phyloP scores from a whole-genome alignment of 805 yeast species.

The Millerozyma miso region DNA sequence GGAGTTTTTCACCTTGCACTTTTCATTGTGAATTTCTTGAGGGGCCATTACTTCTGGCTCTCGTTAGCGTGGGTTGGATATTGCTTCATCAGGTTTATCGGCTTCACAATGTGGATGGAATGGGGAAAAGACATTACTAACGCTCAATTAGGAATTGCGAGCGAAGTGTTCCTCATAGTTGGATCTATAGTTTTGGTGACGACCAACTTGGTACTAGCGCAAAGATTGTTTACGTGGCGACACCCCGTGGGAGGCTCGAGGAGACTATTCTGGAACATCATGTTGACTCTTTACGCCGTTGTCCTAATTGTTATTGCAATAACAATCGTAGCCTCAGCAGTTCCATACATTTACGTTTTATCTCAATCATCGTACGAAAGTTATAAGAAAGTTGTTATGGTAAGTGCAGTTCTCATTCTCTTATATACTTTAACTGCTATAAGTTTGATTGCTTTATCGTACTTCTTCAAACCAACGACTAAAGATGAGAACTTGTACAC shows the following conservation, averaged over 20 bases:
- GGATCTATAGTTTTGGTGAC: slow-evolving; percentile 58
- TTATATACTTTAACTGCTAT: slow-evolving; percentile 53
- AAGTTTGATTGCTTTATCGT: slow-evolving; percentile 47
- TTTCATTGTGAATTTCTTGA: slow-evolving; percentile 42
- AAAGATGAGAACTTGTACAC: slow-evolving; percentile 49
- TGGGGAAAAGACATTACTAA: slow-evolving; percentile 55
- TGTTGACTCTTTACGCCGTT: slow-evolving; percentile 48
- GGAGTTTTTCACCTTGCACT: slow-evolving; percentile 43
- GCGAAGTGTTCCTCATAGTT: slow-evolving; percentile 51
- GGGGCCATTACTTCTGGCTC: slow-evolving; percentile 61
- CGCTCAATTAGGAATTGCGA: slow-evolving; percentile 50
- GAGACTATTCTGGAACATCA: slow-evolving; percentile 44
- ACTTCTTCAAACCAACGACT: slow-evolving; percentile 49
- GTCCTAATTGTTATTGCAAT: slow-evolving; percentile 59
- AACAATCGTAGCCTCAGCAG: slow-evolving; percentile 61
- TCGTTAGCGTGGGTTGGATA: slow-evolving; percentile 52
- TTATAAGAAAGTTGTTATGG: slow-evolving; percentile 54
- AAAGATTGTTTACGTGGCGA: slow-evolving; percentile 71
- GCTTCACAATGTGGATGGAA: slow-evolving; percentile 52
- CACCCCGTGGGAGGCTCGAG: slow-evolving; percentile 68
- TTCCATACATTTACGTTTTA: slow-evolving; percentile 58
- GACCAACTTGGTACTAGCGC: slow-evolving; percentile 61
- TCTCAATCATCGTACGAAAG: slow-evolving; percentile 39
- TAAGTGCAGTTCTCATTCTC: slow-evolving; percentile 30
- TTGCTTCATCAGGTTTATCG: slow-evolving; percentile 50